Base-by-base conservation (phyloP, 257 asterid species). In the Anisodus tanguticus region DNA sequence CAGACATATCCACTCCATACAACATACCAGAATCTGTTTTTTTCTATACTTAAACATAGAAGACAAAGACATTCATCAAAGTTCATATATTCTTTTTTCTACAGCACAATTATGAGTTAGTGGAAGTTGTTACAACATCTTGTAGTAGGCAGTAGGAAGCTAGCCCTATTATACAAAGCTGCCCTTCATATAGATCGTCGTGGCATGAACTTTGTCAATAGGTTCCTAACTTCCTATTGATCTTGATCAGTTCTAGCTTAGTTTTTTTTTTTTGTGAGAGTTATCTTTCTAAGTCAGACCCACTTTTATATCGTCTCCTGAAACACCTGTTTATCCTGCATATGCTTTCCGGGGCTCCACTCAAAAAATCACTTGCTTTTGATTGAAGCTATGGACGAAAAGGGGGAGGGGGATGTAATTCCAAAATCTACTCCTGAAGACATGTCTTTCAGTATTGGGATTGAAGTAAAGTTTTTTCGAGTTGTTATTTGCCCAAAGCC, bases 1-100 rank as follows among this genome's bases (percentile, higher is more conserved):
- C 82, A 51, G 31, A 77, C 49, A 77, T 77, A 77, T 76, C 49
- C 64, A 53, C 15, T 77, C 82, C 64, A 77, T 35, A 77, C 49
- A 13, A 53, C 82, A 77, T 77, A 77, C 66, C 66, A 77, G 12
- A 77, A 77, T 26, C 51, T 77, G 49, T 8, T 8, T 26, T 41
- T 35, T 4, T 53, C 45, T 53, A 8, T 77, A 53, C 66, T 53
- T 53, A 13, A 8, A 66, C 1, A 69, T 69, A 13, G 68, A 39
- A 53, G 80, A 82, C 71, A 17, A 49, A 58, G 11, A 13, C 47
- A 31, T 45, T 47, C 5, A 67, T 70, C 12, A 47, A 39, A 82
- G 60, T 82, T 51, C 53, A 47, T 64, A 51, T 49, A 43, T 66
- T 39, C 53, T 49, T 51, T 53, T 51, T 77, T 53, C 49, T 35